phyloP scores from a whole-genome alignment of 1,139 yeast species.

The Kurtzmaniella quercitrusa region DNA sequence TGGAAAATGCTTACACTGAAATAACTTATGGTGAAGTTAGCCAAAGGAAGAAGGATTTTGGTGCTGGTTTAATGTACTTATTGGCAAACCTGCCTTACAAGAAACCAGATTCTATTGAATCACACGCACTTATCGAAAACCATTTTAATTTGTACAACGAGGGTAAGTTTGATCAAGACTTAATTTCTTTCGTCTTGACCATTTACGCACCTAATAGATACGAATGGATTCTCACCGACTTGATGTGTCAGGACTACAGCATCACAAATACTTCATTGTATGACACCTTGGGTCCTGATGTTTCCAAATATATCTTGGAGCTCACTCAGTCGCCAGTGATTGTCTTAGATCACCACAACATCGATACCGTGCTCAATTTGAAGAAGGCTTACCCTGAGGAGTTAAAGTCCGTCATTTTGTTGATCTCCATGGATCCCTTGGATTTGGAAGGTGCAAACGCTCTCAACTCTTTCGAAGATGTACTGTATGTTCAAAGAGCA shows the following conservation, averaged over 20 bases:
- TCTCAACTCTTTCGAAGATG: slow-evolving; percentile 7
- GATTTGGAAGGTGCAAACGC: slow-evolving; percentile 10
- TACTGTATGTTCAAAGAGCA: slow-evolving; percentile 5
- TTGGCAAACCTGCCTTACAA: slow-evolving; percentile 33
- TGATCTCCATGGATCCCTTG: slow-evolving; percentile 35
- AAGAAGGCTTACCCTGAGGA: slow-evolving; percentile 22
- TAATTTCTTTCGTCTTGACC: slow-evolving; percentile 31
- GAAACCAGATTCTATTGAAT: slow-evolving; percentile 14
- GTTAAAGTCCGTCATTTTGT: slow-evolving; percentile 25
- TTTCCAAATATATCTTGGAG: slow-evolving; percentile 32
- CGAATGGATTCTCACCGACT: slow-evolving; percentile 39
- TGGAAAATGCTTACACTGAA: slow-evolving; percentile 39
- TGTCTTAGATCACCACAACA: slow-evolving; percentile 29
- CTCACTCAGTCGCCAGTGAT: slow-evolving; percentile 35
- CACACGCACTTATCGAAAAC: slow-evolving; percentile 25
- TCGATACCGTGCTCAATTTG: slow-evolving; percentile 22
- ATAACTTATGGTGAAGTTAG: slow-evolving; percentile 41
- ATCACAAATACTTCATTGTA: slow-evolving; percentile 38
- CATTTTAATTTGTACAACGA: slow-evolving; percentile 19
- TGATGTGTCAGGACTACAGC: slow-evolving; percentile 33
- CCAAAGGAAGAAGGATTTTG: slow-evolving; percentile 46
- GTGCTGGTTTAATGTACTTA: slow-evolving; percentile 59
- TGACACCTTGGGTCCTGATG: slow-evolving; percentile 36
- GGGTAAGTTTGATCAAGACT: slow-evolving; percentile 17
- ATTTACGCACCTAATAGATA: slow-evolving; percentile 32